phyloP scores from a whole-genome alignment of 176 grass and related monocot species.

The Carex parvula region DNA sequence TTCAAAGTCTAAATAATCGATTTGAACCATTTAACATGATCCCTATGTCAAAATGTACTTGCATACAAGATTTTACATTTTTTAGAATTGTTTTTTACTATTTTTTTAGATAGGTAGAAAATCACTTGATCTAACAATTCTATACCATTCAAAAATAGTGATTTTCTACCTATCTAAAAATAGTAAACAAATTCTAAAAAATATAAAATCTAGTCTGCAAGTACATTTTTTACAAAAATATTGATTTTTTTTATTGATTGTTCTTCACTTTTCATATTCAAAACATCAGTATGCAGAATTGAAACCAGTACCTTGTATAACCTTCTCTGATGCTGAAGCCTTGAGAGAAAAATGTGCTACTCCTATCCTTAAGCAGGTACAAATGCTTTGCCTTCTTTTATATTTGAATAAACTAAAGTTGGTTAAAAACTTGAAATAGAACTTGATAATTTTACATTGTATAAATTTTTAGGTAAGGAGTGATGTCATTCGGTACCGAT shows the following conservation, averaged over 20 bases:
- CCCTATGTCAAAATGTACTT: no score
- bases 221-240: no score
- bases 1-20: no score
- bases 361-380: slow-evolving; percentile 82
- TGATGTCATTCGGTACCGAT: slow-evolving; percentile 89
- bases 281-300: slow-evolving; percentile 80
- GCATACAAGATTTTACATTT: no score
- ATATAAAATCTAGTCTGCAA: no score
- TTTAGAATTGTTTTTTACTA: no score
- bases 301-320: slow-evolving; percentile 89
- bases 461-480: slow-evolving; percentile 55
- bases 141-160: no score
- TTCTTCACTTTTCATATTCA: slow-evolving; percentile 29
- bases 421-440: background rate
- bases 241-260: slow-evolving; percentile 8
- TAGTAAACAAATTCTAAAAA: no score
- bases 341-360: slow-evolving; percentile 93
- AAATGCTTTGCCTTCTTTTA: slow-evolving; percentile 2
- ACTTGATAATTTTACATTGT: slow-evolving; percentile 23
- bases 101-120: no score
- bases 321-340: slow-evolving; percentile 68
- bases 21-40: no score
- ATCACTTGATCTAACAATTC: no score
- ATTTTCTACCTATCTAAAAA: no score
- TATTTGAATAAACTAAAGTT: background rate